These are phyloP conservation scores for Apiotrichum akiyoshidainum DNA, from an alignment of 1,284 basidiomycete genomes.

Conservation along the genomic window DNA sequence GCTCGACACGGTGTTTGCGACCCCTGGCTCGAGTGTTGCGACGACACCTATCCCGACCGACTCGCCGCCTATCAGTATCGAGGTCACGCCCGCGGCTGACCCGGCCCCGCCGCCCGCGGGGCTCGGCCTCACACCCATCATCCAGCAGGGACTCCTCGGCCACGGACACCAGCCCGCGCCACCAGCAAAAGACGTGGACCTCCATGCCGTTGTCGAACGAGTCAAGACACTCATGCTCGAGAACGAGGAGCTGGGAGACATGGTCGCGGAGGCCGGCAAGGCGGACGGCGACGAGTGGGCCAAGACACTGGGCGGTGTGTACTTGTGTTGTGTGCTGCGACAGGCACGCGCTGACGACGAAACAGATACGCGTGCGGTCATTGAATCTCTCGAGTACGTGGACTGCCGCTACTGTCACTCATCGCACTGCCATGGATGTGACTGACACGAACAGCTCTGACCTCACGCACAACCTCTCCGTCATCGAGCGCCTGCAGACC, in stretches of 20 bases:
- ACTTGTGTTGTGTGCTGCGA: not conserved
- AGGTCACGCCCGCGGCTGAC: constrained; percentile 3
- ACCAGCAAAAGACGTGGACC: constrained; percentile 19
- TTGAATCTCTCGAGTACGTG: constrained; percentile 42
- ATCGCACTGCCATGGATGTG: too few relatives aligned
- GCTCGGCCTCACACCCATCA: not conserved
- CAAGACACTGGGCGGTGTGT: constrained; percentile 37
- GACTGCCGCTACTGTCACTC: not conserved
- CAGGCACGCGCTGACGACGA: constrained; percentile 5
- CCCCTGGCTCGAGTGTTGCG: constrained; percentile 15
- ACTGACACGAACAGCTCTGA: constrained; percentile 29
- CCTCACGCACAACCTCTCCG: constrained; percentile 33
- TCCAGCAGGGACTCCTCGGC: not conserved
- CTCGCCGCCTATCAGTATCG: constrained; percentile 8
- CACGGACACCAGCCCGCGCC: not conserved
- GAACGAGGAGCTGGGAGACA: constrained; percentile 47
- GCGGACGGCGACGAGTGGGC: constrained; percentile 32
- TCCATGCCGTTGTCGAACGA: constrained; percentile 35
- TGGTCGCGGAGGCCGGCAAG: constrained; percentile 39
- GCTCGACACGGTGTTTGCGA: not conserved
- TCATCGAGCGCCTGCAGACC: constrained; percentile 28
- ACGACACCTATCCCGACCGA: constrained; percentile 16
- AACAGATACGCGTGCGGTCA: constrained; percentile 39
- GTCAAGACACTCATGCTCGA: constrained; percentile 41
- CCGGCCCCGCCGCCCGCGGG: not conserved